A percentile compares a stretch with the other conserved stretches of the same genome.
phyloP scores from a whole-genome alignment of 352 stramenopile species.

The Pythium periplocum region DNA sequence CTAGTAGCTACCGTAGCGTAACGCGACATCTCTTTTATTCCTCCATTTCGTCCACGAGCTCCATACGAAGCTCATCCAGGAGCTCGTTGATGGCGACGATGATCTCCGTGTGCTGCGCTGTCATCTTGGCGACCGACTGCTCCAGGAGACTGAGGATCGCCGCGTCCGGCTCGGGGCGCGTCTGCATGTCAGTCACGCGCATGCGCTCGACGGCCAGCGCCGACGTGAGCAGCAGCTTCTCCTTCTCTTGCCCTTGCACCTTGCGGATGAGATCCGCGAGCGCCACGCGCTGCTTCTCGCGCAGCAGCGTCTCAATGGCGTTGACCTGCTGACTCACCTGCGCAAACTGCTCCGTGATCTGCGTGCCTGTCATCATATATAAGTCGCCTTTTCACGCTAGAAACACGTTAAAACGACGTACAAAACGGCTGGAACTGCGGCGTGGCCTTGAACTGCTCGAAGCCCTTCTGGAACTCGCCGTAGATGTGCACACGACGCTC shows the following conservation, averaged over 20 bases:
- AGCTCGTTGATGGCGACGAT: slow-evolving; percentile 77
- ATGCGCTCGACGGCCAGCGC: slow-evolving; percentile 80
- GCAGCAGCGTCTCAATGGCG: slow-evolving; percentile 40
- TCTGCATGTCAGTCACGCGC: slow-evolving; percentile 39
- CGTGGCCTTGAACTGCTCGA: slow-evolving; percentile 60
- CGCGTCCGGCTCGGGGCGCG: slow-evolving; percentile 36
- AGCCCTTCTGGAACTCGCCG: slow-evolving; percentile 58
- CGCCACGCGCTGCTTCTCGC: slow-evolving; percentile 24
- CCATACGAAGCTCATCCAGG: slow-evolving; percentile 55
- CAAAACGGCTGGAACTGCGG: slow-evolving; percentile 58
- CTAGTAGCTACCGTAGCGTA: neutral
- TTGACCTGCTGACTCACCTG: slow-evolving; percentile 69
- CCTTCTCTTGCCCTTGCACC: slow-evolving; percentile 73
- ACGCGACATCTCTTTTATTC: slow-evolving; percentile 16
- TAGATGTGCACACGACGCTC: slow-evolving; percentile 69
- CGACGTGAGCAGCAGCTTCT: slow-evolving; percentile 80
- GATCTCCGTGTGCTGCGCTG: slow-evolving; percentile 47
- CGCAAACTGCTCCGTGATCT: slow-evolving; percentile 61
- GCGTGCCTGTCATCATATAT: slow-evolving; percentile 23
- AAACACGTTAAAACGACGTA: slow-evolving; percentile 19
- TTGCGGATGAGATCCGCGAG: slow-evolving; percentile 65
- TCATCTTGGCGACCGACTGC: slow-evolving; percentile 51
- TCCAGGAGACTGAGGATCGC: slow-evolving; percentile 50
- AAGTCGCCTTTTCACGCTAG: slow-evolving; percentile 1
- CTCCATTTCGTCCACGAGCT: slow-evolving; percentile 42